A percentile compares a stretch with the other conserved stretches of the same genome.
Evolutionary conservation across 306 rosid species (phyloP).

Genomic region (Prunus fruticosa): DNA sequence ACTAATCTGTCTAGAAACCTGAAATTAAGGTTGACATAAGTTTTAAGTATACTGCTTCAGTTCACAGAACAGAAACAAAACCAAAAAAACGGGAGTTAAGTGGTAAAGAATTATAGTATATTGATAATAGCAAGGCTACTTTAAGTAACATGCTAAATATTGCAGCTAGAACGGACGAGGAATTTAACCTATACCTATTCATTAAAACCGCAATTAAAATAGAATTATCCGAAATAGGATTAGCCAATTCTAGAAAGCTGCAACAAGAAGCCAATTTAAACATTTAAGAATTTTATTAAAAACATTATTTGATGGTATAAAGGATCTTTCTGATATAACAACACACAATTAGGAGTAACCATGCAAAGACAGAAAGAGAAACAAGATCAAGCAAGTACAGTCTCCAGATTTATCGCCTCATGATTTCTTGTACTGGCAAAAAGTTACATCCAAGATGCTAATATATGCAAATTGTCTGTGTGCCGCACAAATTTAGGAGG

Average conservation of each 20-base stretch:
- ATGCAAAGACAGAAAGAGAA: neutral
- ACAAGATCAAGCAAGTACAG: neutral
- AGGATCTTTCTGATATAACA: neutral
- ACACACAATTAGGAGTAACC: neutral
- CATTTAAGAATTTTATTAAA: neutral
- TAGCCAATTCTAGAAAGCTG: neutral
- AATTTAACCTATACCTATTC: neutral
- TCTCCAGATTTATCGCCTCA: neutral
- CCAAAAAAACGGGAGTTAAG: neutral
- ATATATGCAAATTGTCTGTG: neutral
- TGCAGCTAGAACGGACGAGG: neutral
- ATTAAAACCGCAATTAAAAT: neutral
- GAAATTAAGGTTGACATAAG: conserved; percentile 32
- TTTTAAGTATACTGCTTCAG: neutral
- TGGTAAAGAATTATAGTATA: neutral
- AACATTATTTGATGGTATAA: neutral
- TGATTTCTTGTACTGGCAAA: neutral
- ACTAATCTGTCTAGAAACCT: conserved; percentile 88
- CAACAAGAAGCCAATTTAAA: neutral
- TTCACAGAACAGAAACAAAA: neutral
- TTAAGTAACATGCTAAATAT: neutral
- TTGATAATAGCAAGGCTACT: neutral
- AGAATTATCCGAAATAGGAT: neutral
- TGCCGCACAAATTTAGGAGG: neutral
- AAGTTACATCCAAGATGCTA: neutral